Evolutionary conservation across 352 stramenopile species (phyloP).

Genomic region (Phytophthora uliginosa): DNA sequence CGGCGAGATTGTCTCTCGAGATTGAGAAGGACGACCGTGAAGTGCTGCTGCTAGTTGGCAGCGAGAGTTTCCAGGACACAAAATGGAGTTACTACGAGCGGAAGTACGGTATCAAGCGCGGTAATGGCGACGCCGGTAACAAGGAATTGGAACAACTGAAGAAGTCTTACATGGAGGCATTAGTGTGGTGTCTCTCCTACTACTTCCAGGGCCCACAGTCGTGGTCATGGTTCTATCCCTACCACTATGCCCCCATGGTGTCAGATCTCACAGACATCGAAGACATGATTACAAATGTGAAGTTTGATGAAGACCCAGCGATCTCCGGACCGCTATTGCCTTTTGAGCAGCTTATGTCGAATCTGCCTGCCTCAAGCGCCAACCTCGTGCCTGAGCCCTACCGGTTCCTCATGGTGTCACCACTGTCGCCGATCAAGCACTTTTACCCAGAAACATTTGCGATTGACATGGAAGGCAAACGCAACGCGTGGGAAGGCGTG

Average conservation of each 20-base stretch:
- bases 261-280: constrained; percentile 97
- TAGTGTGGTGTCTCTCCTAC: constrained; percentile 86
- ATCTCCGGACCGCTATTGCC: constrained; percentile 92
- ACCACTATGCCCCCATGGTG: constrained; percentile 99
- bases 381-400: constrained; percentile 96
- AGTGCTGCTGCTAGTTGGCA: constrained; percentile 69
- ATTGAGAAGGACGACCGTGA: constrained; percentile 52
- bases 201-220: constrained; percentile 95
- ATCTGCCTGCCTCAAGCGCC: constrained; percentile 96
- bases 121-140: constrained; percentile 69
- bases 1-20: constrained; percentile 54
- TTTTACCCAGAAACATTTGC: constrained; percentile 93
- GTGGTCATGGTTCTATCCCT: constrained; percentile 99
- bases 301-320: constrained; percentile 85
- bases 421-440: constrained; percentile 97
- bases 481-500: constrained; percentile 99
- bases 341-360: constrained; percentile 98
- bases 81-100: constrained; percentile 90
- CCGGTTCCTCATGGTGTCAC: constrained; percentile 96
- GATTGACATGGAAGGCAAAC: constrained; percentile 91
- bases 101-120: constrained; percentile 78
- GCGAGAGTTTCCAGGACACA: constrained; percentile 82
- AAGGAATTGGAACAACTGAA: constrained; percentile 69
- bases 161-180: constrained; percentile 81
- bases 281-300: constrained; percentile 65